Evolutionary conservation across 148 eudicot species (phyloP), one percentile per base, ranked within the genome.

Genomic region (Camellia lanceoleosa): DNA sequence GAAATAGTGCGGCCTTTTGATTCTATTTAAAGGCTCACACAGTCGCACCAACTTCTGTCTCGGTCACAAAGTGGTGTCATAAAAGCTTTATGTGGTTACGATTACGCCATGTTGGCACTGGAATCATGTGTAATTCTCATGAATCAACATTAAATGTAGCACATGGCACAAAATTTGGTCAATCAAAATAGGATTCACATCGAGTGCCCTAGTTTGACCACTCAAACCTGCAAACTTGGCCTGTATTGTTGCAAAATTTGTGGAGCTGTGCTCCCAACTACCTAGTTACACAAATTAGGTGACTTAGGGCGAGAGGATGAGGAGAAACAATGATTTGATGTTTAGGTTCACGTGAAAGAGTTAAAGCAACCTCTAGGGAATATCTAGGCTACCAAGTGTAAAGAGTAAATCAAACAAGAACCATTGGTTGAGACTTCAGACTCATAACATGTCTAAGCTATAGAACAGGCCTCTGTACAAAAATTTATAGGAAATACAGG

Each of bases 401-500:
- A 74, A 38, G 71, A 68, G 64, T 13, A 73, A 71, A 20, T 14
- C 43, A 55, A 54, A 73, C 62, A 73, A 55, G 76, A 73, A 12
- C 46, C 16, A 8, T 54, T 9, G 14, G 3, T 73, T 54, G 7
- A 30, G 42, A 55, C 12, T 30, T 30, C 38, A 30, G 38, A 30
- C 38, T 30, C 38, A 30, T 30, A 30, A 30, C 38, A 13, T 67
- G 70, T 41, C 46, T 38, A 7, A 47, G 19, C 5, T 6, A 47
- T 18, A 70, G 15, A 46, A 18, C 30, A 0, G 16, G 56, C 38
- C 51, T 68, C 30, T 52, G 0, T 13, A 18, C 51, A 19, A 47
- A 70, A 46, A 70, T 70, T 8, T n/a, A 19, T n/a, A 20, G 16
- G 0, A 70, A 30, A 46, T 51, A 12, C 41, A 67, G 71, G 71